Evolutionary conservation across 768 basidiomycete genomes (phyloP), one percentile per base, ranked within the genome.

Genomic region (Termitomyces sp.): DNA sequence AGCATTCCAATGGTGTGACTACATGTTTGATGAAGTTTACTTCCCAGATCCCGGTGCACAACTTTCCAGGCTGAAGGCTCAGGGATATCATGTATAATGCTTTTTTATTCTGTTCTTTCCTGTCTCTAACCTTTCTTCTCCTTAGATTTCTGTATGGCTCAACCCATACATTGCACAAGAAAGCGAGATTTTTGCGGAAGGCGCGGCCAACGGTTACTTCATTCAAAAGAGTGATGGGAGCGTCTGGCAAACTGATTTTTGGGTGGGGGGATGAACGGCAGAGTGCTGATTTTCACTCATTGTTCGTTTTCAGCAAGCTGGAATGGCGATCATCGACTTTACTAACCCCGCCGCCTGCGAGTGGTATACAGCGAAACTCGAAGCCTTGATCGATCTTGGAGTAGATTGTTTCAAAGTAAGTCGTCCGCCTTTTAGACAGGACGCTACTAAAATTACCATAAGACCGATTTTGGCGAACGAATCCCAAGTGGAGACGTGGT

Each of bases 11-110:
- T 72, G 71, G 70, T 72, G 71, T 56, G 71, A 72, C 23, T 80
- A 77, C 62, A 70, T 72, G 26, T 80, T 78, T 62, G 78, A 80
- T 58, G 66, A 72, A n/a, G 71, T 72, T 15, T 66, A 64, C 54
- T 80, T 80, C 65, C 77, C 78, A 5, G 71, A 80, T 62, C 73
- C 78, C 10, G 60, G 65, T 33, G 74, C 73, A 37, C 73, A 78
- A 52, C 41, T 70, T 15, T 59, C 64, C 63, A 63, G 77, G 63
- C 56, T 72, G 53, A 68, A 68, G 43, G 64, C 70, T 47, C 68
- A 66, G 59, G 75, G 74, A 50, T 75, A 79, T 51, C 77, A 76
- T 58, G 70, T 78, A 38, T 70, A 26, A 23, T 21, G 12, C 9
- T 11, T 65, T 5, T 66, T 65, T 64, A 9, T 21, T 8, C 30